Conservation (phyloP, 1,284 basidiomycete genomes). For the Naganishia cerealis region DNA sequence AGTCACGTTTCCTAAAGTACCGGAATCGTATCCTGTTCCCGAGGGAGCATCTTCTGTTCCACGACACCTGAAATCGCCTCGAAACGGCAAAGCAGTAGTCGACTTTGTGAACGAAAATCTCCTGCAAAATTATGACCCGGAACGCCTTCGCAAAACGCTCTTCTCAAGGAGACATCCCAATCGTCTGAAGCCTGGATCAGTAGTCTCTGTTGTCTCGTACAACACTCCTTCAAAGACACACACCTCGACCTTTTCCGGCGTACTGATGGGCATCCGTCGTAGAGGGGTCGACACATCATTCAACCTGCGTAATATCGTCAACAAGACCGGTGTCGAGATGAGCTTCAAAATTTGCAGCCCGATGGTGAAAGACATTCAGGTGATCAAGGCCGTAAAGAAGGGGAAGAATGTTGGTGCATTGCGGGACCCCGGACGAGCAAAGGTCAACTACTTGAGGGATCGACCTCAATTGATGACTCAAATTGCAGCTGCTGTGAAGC, state of each 20-base stretch:
- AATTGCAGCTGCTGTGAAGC: conserved; percentile 51
- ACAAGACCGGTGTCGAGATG: conserved; percentile 85
- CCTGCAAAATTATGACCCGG: conserved; percentile 64
- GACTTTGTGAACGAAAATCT: conserved; percentile 68
- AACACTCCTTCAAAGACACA: conserved; percentile 60
- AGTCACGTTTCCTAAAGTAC: conserved; percentile 61
- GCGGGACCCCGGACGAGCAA: conserved; percentile 46
- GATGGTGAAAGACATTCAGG: conserved; percentile 77
- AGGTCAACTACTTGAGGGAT: conserved; percentile 52
- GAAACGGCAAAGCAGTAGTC: conserved; percentile 74
- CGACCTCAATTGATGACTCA: conserved; percentile 48
- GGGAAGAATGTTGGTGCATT: conserved; percentile 37
- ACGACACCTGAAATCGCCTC: conserved; percentile 54
- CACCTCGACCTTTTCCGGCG: conserved; percentile 76
- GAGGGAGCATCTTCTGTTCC: conserved; percentile 44
- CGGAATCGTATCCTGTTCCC: conserved; percentile 54
- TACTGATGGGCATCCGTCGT: conserved; percentile 74
- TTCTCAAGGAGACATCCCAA: conserved; percentile 70
- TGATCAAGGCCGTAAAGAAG: conserved; percentile 53
- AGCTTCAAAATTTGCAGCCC: conserved; percentile 81
- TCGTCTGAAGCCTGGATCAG: conserved; percentile 73
- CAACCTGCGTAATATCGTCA: conserved; percentile 79
- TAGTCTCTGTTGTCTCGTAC: conserved; percentile 66
- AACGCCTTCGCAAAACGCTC: conserved; percentile 64
- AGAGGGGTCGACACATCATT: conserved; percentile 80